Percentiles rank a stretch among this genome's conserved stretches.
These are phyloP conservation scores for Dothidotthia symphoricarpi DNA, from an alignment of 2,329 filamentous ascomycete species.

Conservation along the genomic window DNA sequence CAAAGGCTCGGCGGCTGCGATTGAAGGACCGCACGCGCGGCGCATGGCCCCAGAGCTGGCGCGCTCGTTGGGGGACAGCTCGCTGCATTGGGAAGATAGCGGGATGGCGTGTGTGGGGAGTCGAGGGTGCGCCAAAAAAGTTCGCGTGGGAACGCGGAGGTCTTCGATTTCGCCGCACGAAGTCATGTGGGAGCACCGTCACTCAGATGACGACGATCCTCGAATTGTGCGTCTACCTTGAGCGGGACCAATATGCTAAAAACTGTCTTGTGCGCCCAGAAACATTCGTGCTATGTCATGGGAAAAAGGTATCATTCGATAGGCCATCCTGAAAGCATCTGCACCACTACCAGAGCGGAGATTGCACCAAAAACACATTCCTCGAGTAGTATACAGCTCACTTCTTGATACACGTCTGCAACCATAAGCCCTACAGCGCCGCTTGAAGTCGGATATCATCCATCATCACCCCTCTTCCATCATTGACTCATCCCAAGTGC, in stretches of 20 bases:
- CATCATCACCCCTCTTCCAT: background rate
- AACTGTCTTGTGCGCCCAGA: background rate
- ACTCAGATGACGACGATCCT: too few relatives aligned
- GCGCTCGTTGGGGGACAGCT: conserved; percentile 30
- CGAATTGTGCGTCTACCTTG: too few relatives aligned
- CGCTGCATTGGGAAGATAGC: conserved; percentile 20
- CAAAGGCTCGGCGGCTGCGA: conserved; percentile 42
- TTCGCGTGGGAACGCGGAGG: conserved; percentile 18
- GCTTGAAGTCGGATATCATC: too few relatives aligned
- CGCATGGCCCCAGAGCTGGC: conserved; percentile 50
- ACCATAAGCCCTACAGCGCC: too few relatives aligned
- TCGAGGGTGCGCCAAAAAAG: conserved; percentile 14
- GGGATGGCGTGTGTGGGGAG: background rate
- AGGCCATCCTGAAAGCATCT: conserved; percentile 2
- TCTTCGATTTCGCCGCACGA: conserved; percentile 20
- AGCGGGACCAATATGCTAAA: background rate
- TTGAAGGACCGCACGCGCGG: conserved; percentile 47
- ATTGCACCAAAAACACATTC: conserved; percentile 26
- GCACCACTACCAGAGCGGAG: conserved; percentile 26
- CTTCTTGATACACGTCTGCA: background rate
- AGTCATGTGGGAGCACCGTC: conserved; percentile 16
- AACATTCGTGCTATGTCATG: background rate
- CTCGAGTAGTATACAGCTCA: conserved; percentile 23
- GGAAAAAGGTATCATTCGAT: conserved; percentile 19
- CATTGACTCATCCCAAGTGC: background rate